phyloP scores from a whole-genome alignment of 345 rosid genomes.

The Aethionema arabicum region DNA sequence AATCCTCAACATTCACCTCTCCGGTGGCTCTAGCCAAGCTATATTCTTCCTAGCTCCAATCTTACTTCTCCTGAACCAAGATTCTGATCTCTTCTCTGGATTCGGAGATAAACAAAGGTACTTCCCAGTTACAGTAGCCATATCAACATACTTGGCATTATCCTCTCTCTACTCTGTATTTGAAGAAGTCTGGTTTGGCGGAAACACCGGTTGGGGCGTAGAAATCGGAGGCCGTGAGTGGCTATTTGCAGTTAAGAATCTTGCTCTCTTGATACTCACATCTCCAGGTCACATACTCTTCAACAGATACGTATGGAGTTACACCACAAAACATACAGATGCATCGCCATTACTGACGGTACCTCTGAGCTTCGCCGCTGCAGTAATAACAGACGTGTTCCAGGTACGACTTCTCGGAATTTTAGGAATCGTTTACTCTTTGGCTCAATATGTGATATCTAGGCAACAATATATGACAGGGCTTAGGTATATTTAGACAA shows the following conservation, averaged over 20 bases:
- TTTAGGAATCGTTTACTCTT: slow-evolving; percentile 77
- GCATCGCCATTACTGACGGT: slow-evolving; percentile 65
- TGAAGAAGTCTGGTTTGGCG: slow-evolving; percentile 88
- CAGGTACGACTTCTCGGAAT: slow-evolving; percentile 81
- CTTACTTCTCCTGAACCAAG: slow-evolving; percentile 94
- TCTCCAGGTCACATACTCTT: slow-evolving; percentile 91
- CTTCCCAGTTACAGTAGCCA: slow-evolving; percentile 77
- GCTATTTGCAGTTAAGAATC: slow-evolving; percentile 88
- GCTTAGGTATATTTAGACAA: slow-evolving; percentile 90
- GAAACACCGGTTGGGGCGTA: slow-evolving; percentile 83
- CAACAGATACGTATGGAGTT: slow-evolving; percentile 91
- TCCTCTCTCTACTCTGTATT: slow-evolving; percentile 65
- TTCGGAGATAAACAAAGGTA: slow-evolving; percentile 98
- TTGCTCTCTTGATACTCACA: slow-evolving; percentile 82
- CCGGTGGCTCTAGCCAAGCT: slow-evolving; percentile 93
- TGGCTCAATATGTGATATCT: slow-evolving; percentile 77
- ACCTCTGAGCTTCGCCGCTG: slow-evolving; percentile 89
- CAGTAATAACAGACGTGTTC: slow-evolving; percentile 77
- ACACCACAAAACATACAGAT: slow-evolving; percentile 58
- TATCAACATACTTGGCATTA: slow-evolving; percentile 74
- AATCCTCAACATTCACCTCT: slow-evolving; percentile 72
- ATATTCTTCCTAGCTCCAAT: slow-evolving; percentile 97
- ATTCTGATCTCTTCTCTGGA: slow-evolving; percentile 92
- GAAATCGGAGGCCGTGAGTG: slow-evolving; percentile 93
- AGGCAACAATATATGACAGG: slow-evolving; percentile 95